A percentile compares a stretch with the other conserved stretches of the same genome.
Conservation (phyloP, 345 rosid species). For the Citrus unshiu region DNA sequence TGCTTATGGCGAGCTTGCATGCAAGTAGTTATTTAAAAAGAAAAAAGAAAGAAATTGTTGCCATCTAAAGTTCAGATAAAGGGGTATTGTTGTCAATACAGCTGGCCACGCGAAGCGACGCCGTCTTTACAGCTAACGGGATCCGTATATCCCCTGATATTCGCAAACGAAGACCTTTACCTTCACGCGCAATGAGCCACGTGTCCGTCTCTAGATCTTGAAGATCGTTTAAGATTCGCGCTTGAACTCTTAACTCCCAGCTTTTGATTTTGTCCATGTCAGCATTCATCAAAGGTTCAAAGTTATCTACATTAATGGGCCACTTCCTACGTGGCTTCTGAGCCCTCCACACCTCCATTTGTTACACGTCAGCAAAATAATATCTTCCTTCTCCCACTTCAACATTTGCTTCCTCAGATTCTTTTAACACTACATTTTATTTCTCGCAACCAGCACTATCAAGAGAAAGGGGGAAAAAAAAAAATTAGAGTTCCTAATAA, state of each 20-base stretch:
- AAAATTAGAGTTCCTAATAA: neutral
- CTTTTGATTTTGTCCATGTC: constrained; percentile 52
- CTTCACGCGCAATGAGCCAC: constrained; percentile 14
- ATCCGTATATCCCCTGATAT: neutral
- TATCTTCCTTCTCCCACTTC: constrained; percentile 27
- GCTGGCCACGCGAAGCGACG: neutral
- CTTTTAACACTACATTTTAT: constrained; percentile 14
- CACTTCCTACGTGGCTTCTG: constrained; percentile 10
- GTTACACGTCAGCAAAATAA: constrained; percentile 39
- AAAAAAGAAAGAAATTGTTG: neutral
- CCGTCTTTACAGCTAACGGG: neutral
- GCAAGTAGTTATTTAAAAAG: too few species aligned
- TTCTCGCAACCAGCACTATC: neutral
- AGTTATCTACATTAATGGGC: constrained; percentile 12
- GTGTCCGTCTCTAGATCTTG: constrained; percentile 25
- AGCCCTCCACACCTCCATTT: constrained; percentile 26
- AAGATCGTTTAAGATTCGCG: constrained; percentile 20
- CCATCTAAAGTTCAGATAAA: neutral
- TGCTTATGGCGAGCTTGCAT: neutral
- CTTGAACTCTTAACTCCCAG: constrained; percentile 17
- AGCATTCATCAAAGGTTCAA: constrained; percentile 4
- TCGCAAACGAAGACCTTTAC: neutral
- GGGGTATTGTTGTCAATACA: neutral
- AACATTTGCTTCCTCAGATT: constrained; percentile 1
- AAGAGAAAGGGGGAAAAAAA: neutral